These are phyloP conservation scores for Talaromyces liani DNA, from an alignment of 495 filamentous ascomycete genomes.

Conservation along the genomic window DNA sequence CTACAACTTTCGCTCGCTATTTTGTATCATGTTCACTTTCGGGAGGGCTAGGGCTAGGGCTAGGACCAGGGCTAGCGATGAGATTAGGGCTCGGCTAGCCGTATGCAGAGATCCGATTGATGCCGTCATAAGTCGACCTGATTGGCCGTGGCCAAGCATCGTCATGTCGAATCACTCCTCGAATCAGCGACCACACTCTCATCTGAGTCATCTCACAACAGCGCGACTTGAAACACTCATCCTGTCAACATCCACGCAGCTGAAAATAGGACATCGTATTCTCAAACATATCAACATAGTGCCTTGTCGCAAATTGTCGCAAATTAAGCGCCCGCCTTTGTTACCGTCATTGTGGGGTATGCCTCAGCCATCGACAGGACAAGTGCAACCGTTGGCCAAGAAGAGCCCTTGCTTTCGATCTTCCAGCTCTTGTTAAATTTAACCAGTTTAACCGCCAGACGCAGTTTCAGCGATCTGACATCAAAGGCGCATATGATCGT, in stretches of 20 bases:
- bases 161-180: not conserved
- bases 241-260: not conserved
- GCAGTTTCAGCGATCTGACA: not conserved
- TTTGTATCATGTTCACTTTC: too few relatives aligned
- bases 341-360: not conserved
- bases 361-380: not conserved
- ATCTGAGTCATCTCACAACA: not conserved
- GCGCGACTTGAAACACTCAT: not conserved
- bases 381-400: not conserved
- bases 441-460: not conserved
- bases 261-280: slow-evolving; percentile 1
- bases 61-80: not conserved
- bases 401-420: not conserved
- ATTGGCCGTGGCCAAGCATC: not conserved
- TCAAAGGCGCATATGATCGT: not conserved
- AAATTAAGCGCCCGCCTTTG: not conserved
- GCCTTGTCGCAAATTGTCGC: not conserved
- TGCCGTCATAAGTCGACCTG: not conserved
- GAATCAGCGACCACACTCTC: not conserved
- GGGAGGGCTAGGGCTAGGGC: not conserved
- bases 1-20: too few relatives aligned
- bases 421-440: not conserved
- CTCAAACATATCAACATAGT: not conserved
- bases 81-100: not conserved
- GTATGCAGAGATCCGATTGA: not conserved